Conservation (phyloP, 257 asterid species). For the Solanum neorickii region DNA sequence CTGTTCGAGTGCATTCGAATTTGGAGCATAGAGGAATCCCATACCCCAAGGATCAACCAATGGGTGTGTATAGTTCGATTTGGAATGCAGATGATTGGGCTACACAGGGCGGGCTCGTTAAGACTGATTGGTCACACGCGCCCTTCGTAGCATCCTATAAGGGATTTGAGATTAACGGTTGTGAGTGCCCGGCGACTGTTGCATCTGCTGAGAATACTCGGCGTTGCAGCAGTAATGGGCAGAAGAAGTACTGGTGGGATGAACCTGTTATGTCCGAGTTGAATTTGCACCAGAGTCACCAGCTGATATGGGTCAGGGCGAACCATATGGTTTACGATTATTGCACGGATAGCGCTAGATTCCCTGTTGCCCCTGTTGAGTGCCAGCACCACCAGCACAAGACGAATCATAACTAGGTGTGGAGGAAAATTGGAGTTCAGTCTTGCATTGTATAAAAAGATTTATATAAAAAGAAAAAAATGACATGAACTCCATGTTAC, state of each 20-base stretch:
- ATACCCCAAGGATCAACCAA: slow-evolving; percentile 70
- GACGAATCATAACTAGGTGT: background rate
- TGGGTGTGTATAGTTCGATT: slow-evolving; percentile 82
- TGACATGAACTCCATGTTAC: slow-evolving; percentile 18
- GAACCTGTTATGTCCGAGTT: slow-evolving; percentile 57
- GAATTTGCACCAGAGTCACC: slow-evolving; percentile 73
- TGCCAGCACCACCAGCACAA: slow-evolving; percentile 69
- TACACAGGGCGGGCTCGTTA: slow-evolving; percentile 79
- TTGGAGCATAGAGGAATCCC: slow-evolving; percentile 72
- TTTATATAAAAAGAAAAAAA: background rate
- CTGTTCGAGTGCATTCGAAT: slow-evolving; percentile 66
- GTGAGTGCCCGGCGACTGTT: slow-evolving; percentile 38
- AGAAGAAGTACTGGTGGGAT: slow-evolving; percentile 67
- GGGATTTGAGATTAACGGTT: slow-evolving; percentile 54
- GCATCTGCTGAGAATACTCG: slow-evolving; percentile 30
- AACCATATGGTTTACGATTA: slow-evolving; percentile 78
- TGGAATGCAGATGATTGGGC: slow-evolving; percentile 99
- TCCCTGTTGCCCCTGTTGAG: slow-evolving; percentile 52
- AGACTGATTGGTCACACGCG: slow-evolving; percentile 82
- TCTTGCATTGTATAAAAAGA: slow-evolving; percentile 1
- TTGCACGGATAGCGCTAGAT: slow-evolving; percentile 57
- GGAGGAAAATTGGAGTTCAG: background rate
- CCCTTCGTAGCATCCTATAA: slow-evolving; percentile 64
- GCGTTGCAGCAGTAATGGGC: slow-evolving; percentile 35
- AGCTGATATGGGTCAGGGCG: slow-evolving; percentile 75